Base-by-base conservation (phyloP, 2,329 filamentous ascomycete species). In the Blastomyces percursus region DNA sequence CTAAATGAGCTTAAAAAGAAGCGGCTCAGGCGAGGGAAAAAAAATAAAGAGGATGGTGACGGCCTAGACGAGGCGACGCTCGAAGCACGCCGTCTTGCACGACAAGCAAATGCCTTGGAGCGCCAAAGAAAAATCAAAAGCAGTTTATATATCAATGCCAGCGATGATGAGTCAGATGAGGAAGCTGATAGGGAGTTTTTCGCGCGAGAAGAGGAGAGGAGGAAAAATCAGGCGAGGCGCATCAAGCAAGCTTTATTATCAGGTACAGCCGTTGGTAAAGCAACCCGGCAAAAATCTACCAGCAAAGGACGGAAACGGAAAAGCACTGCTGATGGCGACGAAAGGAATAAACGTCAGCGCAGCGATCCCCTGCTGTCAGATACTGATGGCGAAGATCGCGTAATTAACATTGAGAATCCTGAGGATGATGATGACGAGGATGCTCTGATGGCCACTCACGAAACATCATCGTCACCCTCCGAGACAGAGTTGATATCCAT, bases 101-200 rank as follows among this genome's bases (percentile, higher is more conserved):
- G 87, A 46, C 81, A 84, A 61, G 80, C 86, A 60, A 87, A 84
- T 67, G 86, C 96, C 67, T 78, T 84, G n/a, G 90, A 92, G 70
- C 91, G 91, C 75, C 82, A 85, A 58, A 80, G 80, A 40, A 89
- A 88, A 71, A 88, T 94, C 76, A 97, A 96, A 79, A 95, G 89
- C 69, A 86, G 87, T 30, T 76, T 93, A 48, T 93, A 86, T 69
- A 88, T 99, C 59, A 84, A 88, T 63, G 86, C 87, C 46, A 91
- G 88, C 67, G 94, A 97, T 71, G 94, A 97, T 61, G 91, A 96
- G 68, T 87, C 83, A n/a, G 91, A 96, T 70, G 85, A 83, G 42
- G 90, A 91, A 56, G 83, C 84, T 62, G 84, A 89, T 74, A 79
- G 72, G 27, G 85, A 83, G 24, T 96, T 96, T 75, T 96, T 93